Percentiles rank a stretch among this genome's conserved stretches.
Conservation (phyloP, 805 yeast species). For the Lachancea sp. region DNA sequence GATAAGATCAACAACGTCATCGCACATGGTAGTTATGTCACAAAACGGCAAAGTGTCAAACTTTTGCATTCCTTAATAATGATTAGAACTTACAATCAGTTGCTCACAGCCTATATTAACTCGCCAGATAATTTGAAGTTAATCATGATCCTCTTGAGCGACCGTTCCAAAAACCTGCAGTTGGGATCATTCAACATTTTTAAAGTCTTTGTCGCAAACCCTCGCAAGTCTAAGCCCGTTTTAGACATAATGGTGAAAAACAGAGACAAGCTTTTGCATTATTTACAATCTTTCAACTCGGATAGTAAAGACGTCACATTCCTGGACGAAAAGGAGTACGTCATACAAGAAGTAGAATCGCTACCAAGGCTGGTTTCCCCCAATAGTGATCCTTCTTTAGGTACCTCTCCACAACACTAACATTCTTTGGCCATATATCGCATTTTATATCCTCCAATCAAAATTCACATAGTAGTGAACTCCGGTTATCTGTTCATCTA, state of each 20-base stretch:
- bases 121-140: slow-evolving; percentile 78
- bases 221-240: slow-evolving; percentile 75
- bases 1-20: slow-evolving; percentile 60
- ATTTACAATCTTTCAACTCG: slow-evolving; percentile 57
- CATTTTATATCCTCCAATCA: slow-evolving; percentile 19
- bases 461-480: slow-evolving; percentile 53
- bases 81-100: slow-evolving; percentile 59
- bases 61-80: slow-evolving; percentile 66
- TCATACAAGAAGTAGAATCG: slow-evolving; percentile 64
- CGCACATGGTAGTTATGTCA: slow-evolving; percentile 77
- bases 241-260: slow-evolving; percentile 79
- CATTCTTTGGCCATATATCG: slow-evolving; percentile 3
- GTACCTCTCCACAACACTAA: slow-evolving; percentile 16
- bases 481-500: slow-evolving; percentile 67
- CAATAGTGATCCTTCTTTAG: slow-evolving; percentile 14
- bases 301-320: slow-evolving; percentile 55
- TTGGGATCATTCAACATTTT: slow-evolving; percentile 88
- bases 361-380: slow-evolving; percentile 52
- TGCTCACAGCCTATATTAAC: slow-evolving; percentile 72
- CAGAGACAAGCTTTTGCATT: slow-evolving; percentile 64
- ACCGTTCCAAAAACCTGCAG: slow-evolving; percentile 83
- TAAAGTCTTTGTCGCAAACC: slow-evolving; percentile 94
- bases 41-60: slow-evolving; percentile 83
- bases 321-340: slow-evolving; percentile 73
- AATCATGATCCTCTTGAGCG: slow-evolving; percentile 79